Evolutionary conservation across 176 grass and related monocot genomes (phyloP), one percentile per base, ranked within the genome.

Genomic region (Oryza meridionalis): DNA sequence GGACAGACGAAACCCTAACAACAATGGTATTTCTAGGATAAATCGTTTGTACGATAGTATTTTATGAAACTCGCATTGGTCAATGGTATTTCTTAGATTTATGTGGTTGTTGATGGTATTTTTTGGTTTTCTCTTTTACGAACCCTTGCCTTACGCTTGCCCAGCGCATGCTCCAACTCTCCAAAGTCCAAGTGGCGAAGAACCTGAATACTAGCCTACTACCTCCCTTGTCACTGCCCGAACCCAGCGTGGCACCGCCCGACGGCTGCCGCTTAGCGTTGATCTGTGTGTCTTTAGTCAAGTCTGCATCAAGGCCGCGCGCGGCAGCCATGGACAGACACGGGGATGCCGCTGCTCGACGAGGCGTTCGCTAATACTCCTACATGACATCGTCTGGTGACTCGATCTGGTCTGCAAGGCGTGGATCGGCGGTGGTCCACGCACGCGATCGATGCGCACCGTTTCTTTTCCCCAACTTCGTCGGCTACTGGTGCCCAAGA

Each of bases 321-420:
- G 46, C 0, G 6, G 31, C 33, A 55, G 26, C 22, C 80, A 73
- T 73, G 69, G 51, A 82, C 10, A 38, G 69, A 73, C 16, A 38
- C 0, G 46, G 70, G 16, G 43, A 58, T 7, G 32, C 5, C 37
- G 11, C 66, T 85, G 1, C 84, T 67, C 0, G 67, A 72, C 50
- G 75, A 85, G 53, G 53, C 53, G 13, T 27, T 86, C 40, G 84
- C 42, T 1, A 71, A 11, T n/a, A n/a, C n/a, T n/a, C n/a, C n/a
- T n/a, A n/a, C 76, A 64, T 79, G 16, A 19, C 50, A 55, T 37
- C 55, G 24, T 1, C 25, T n/a, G 32, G 32, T 33, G 27, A 33
- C 32, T 33, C 32, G 27, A 29, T 29, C 27, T 35, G 16, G 73
- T 77, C 26, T 61, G 53, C 67, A 78, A 37, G 67, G 33, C 38